Percentiles rank a stretch among this genome's conserved stretches.
Evolutionary conservation across 2,329 filamentous ascomycete genomes (phyloP).

Genomic region (Coleophoma eucalyptorum): DNA sequence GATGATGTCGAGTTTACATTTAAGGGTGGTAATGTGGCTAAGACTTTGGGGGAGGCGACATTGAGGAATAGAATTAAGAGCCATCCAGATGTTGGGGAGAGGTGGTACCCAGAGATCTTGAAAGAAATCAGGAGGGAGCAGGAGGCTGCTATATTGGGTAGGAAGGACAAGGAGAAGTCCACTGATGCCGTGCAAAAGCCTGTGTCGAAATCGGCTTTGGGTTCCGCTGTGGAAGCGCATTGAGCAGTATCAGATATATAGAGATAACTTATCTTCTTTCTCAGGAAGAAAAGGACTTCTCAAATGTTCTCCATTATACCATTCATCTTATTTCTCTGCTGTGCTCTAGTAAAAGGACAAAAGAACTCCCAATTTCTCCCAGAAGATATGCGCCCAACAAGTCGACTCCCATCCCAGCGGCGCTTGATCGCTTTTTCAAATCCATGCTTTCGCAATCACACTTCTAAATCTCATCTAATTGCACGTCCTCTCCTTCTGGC

Average conservation of each 20-base stretch:
- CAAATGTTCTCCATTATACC: no score
- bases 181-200: slow-evolving; percentile 2
- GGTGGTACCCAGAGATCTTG: slow-evolving; percentile 65
- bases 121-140: slow-evolving; percentile 56
- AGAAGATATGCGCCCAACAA: slow-evolving; percentile 15
- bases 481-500: no score
- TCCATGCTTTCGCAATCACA: neutral
- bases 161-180: slow-evolving; percentile 7
- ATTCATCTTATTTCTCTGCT: no score
- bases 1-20: slow-evolving; percentile 90
- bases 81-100: slow-evolving; percentile 81
- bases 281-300: no score
- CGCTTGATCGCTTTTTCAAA: slow-evolving; percentile 1
- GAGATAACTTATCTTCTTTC: no score
- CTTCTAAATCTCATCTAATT: no score
- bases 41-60: slow-evolving; percentile 76
- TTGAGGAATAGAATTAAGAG: slow-evolving; percentile 82
- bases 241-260: no score
- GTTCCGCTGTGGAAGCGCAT: slow-evolving; percentile 27
- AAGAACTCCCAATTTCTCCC: slow-evolving; percentile 21
- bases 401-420: slow-evolving; percentile 3
- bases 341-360: no score
- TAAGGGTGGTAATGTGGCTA: slow-evolving; percentile 55
- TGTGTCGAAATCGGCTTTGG: slow-evolving; percentile 2
- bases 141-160: slow-evolving; percentile 19